These are phyloP conservation scores for Cnidoscolus chayamansa DNA, from an alignment of 441 rosid species.

Conservation along the genomic window DNA sequence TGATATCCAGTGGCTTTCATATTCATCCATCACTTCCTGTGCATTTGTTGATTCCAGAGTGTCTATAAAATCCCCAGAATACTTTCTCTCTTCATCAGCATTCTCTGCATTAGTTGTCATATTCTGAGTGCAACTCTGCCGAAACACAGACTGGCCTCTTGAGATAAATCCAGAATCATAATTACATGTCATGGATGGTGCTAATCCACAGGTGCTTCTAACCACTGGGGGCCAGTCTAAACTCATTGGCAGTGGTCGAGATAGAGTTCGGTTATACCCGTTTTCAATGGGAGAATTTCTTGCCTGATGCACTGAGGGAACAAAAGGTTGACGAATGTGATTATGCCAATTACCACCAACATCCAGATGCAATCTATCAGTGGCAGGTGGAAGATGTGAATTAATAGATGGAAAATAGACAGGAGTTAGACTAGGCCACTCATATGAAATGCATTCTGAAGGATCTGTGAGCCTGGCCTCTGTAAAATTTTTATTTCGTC, in stretches of 20 bases:
- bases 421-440: conserved; percentile 83
- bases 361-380: conserved; percentile 95
- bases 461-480: conserved; percentile 38
- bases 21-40: conserved; percentile 62
- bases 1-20: conserved; percentile 79
- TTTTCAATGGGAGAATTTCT: conserved; percentile 68
- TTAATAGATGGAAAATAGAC: conserved; percentile 68
- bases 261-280: conserved; percentile 57
- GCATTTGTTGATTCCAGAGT: conserved; percentile 52
- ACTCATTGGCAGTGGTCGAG: conserved; percentile 83
- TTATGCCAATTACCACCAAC: conserved; percentile 87
- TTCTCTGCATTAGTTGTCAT: conserved; percentile 39
- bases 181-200: conserved; percentile 63
- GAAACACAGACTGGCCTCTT: conserved; percentile 50
- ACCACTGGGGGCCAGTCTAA: conserved; percentile 98
- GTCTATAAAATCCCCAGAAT: conserved; percentile 57
- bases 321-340: conserved; percentile 71
- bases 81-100: conserved; percentile 48
- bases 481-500: conserved; percentile 36
- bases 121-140: conserved; percentile 47
- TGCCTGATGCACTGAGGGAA: conserved; percentile 66
- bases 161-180: conserved; percentile 72
- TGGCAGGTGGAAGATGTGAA: conserved; percentile 80
- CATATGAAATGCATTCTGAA: conserved; percentile 63
- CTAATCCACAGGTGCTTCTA: conserved; percentile 65